A percentile compares a stretch with the other conserved stretches of the same genome.
phyloP scores from a whole-genome alignment of 345 rosid species.

The Populus davidiana region DNA sequence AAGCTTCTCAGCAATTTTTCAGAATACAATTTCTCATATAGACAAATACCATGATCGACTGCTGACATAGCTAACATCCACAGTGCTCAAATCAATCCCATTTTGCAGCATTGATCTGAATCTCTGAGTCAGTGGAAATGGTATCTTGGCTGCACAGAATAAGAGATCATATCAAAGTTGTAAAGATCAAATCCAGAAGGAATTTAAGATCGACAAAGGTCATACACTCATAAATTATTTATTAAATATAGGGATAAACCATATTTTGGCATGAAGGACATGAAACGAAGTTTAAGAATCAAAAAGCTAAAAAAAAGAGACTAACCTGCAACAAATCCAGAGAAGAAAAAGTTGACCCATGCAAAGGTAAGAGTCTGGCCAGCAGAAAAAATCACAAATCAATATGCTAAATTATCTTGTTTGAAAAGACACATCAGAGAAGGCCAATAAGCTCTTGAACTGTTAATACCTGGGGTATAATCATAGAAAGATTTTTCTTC shows the following conservation, averaged over 20 bases:
- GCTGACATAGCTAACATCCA: conserved; percentile 98
- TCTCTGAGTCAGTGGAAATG: conserved; percentile 95
- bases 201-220: background rate
- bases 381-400: conserved; percentile 19
- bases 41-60: conserved; percentile 87
- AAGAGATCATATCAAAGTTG: conserved; percentile 13
- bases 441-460: background rate
- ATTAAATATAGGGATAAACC: background rate
- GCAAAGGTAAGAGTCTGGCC: conserved; percentile 94
- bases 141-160: conserved; percentile 73
- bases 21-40: background rate
- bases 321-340: conserved; percentile 97
- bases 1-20: background rate
- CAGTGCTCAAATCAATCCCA: conserved; percentile 98
- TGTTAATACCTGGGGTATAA: conserved; percentile 80
- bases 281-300: background rate
- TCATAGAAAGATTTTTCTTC: conserved; percentile 99
- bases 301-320: background rate
- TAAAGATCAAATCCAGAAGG: background rate
- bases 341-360: conserved; percentile 99
- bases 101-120: conserved; percentile 98
- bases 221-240: background rate
- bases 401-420: conserved; percentile 13
- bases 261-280: background rate
- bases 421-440: background rate